Percentiles rank a stretch among this genome's conserved stretches.
Evolutionary conservation across 768 basidiomycete genomes (phyloP).

Genomic region (Dacryopinax spathularia): DNA sequence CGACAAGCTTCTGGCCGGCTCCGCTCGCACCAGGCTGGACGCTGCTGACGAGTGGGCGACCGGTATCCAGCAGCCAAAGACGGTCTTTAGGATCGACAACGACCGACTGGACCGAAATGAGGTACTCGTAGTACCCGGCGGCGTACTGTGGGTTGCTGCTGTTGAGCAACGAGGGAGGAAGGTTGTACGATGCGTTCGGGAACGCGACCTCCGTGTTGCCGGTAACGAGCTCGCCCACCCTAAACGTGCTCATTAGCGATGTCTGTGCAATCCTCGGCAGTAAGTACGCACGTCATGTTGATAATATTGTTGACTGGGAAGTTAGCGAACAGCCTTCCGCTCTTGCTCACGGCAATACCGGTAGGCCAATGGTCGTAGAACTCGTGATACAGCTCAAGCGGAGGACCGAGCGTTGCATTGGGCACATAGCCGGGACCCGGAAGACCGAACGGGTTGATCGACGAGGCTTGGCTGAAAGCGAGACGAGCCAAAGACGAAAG

Average conservation of each 20-base stretch:
- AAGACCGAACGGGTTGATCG: background rate
- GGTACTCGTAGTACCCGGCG: conserved; percentile 13
- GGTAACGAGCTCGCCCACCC: background rate
- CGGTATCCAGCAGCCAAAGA: conserved; percentile 18
- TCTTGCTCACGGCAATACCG: background rate
- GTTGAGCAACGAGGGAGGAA: conserved; percentile 15
- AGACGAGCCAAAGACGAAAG: background rate
- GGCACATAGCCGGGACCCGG: background rate
- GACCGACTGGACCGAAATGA: conserved; percentile 17
- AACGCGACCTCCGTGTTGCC: background rate
- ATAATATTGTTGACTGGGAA: background rate
- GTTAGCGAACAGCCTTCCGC: background rate
- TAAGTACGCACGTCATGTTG: background rate
- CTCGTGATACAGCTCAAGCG: background rate
- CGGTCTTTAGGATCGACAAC: conserved; percentile 18
- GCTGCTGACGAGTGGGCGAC: conserved; percentile 16
- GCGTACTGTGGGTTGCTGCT: conserved; percentile 13
- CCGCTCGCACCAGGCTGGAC: conserved; percentile 9
- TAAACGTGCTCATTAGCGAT: background rate
- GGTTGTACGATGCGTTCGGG: conserved; percentile 15
- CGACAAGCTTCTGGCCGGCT: conserved; percentile 17
- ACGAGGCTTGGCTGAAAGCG: background rate
- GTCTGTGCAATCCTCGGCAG: background rate
- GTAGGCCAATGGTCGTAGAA: conserved; percentile 1
- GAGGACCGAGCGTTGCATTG: background rate